These are phyloP conservation scores for Trametes maxima DNA, from an alignment of 768 basidiomycete species.

Conservation along the genomic window DNA sequence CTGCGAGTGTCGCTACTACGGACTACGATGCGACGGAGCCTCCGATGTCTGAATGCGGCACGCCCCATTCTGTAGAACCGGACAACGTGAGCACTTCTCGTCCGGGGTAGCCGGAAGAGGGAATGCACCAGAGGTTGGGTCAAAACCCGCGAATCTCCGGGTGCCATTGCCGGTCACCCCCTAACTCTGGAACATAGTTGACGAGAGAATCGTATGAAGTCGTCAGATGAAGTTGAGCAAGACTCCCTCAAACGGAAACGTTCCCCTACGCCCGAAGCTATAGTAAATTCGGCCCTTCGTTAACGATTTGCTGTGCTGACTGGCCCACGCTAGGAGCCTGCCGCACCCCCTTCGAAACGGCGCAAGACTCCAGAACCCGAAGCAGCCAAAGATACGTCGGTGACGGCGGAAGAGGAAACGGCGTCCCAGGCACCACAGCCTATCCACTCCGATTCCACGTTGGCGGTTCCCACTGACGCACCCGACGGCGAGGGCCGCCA, in stretches of 20 bases:
- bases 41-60: slow-evolving; percentile 2
- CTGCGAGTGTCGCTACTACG: slow-evolving; percentile 1
- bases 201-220: slow-evolving; percentile 14
- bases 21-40: slow-evolving; percentile 12
- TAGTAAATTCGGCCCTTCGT: not conserved
- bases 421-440: not conserved
- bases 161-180: not conserved
- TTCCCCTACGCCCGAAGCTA: not conserved
- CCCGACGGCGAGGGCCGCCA: not conserved
- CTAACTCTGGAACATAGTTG: not conserved
- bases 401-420: not conserved
- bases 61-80: not conserved
- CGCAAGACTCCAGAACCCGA: slow-evolving; percentile 23
- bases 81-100: slow-evolving; percentile 16
- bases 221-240: slow-evolving; percentile 23
- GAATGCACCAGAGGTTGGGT: too few relatives aligned
- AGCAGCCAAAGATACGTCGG: not conserved
- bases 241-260: slow-evolving; percentile 30
- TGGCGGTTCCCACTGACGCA: too few relatives aligned
- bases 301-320: not conserved
- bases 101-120: not conserved
- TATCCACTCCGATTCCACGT: not conserved
- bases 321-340: not conserved
- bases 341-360: slow-evolving; percentile 23
- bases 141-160: not conserved